phyloP scores from a whole-genome alignment of 495 filamentous ascomycete genomes.

The Podospora appendiculata region DNA sequence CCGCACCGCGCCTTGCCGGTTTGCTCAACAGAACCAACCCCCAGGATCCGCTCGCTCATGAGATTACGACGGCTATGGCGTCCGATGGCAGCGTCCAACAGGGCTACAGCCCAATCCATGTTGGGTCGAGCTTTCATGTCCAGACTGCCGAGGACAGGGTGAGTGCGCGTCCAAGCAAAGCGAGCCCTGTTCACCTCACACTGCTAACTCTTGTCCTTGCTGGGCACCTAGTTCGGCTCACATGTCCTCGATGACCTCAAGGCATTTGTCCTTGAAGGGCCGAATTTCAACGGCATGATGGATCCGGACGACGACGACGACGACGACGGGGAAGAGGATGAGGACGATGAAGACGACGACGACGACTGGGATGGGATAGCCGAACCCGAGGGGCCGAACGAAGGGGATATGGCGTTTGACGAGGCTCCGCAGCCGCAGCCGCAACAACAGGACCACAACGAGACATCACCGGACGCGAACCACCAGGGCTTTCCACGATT shows the following conservation, averaged over 20 bases:
- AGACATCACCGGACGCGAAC: not conserved
- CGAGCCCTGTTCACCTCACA: not conserved
- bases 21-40: no score
- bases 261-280: slow-evolving; percentile 11
- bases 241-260: slow-evolving; percentile 15
- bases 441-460: not conserved
- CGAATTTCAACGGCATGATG: not conserved
- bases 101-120: not conserved
- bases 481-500: slow-evolving; percentile 23
- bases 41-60: no score
- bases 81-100: not conserved
- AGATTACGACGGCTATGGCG: not conserved
- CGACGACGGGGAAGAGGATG: slow-evolving; percentile 12
- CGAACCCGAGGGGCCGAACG: not conserved
- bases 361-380: not conserved
- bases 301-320: slow-evolving; percentile 12
- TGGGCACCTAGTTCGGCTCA: slow-evolving; percentile 16
- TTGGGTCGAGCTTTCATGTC: slow-evolving; percentile 15
- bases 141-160: slow-evolving; percentile 24
- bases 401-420: not conserved
- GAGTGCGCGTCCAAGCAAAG: slow-evolving; percentile 3
- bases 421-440: not conserved
- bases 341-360: slow-evolving; percentile 10
- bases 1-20: no score
- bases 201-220: not conserved